Conservation (phyloP, 2,329 filamentous ascomycete genomes). For the Aspergillus unguis region DNA sequence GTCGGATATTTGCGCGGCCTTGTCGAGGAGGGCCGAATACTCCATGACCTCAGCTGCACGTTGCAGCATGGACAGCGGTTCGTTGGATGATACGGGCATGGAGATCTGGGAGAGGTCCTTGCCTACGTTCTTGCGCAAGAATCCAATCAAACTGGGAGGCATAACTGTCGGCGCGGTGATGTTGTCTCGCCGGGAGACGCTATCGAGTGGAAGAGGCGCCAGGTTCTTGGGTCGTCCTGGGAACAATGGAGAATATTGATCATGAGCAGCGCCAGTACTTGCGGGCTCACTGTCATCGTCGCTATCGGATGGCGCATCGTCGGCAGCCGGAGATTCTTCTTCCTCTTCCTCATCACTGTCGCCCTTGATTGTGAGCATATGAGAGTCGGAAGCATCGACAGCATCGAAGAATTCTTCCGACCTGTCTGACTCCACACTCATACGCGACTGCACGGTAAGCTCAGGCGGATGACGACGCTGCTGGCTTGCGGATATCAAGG, state of each 20-base stretch:
- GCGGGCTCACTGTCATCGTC: constrained; percentile 50
- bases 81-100: constrained; percentile 96
- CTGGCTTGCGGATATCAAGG: constrained; percentile 74
- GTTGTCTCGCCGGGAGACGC: constrained; percentile 64
- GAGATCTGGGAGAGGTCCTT: constrained; percentile 96
- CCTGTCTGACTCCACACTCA: constrained; percentile 77
- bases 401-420: constrained; percentile 95
- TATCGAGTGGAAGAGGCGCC: constrained; percentile 68
- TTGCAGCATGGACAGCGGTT: constrained; percentile 84
- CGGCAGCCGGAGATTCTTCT: constrained; percentile 31
- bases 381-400: constrained; percentile 62
- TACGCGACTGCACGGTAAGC: constrained; percentile 54
- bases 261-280: constrained; percentile 24
- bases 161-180: constrained; percentile 71
- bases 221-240: constrained; percentile 74
- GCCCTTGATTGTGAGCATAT: constrained; percentile 71
- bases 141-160: constrained; percentile 88
- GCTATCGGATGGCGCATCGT: constrained; percentile 63
- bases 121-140: constrained; percentile 94
- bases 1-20: constrained; percentile 57
- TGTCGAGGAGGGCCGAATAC: constrained; percentile 79
- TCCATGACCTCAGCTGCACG: constrained; percentile 87
- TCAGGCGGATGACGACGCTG: constrained; percentile 61
- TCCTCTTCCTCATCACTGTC: constrained; percentile 61
- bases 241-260: constrained; percentile 57